Evolutionary conservation across 345 rosid genomes (phyloP).

Genomic region (Zanthoxylum bungeanum): DNA sequence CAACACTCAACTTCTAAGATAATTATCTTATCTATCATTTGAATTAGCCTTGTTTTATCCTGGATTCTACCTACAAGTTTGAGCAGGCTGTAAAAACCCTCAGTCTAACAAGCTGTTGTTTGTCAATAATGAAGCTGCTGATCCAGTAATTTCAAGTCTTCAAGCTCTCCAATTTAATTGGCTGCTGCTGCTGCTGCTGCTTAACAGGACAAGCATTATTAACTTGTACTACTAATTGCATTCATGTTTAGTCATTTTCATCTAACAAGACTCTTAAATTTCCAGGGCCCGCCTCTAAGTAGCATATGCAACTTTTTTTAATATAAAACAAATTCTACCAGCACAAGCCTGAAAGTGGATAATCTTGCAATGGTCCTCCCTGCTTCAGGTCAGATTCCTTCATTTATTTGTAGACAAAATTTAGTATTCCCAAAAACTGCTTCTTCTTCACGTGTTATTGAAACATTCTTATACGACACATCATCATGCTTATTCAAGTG

Average conservation of each 20-base stretch:
- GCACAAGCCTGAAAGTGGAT: not conserved
- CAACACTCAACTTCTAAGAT: too few species aligned
- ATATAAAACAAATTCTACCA: not conserved
- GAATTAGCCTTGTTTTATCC: too few species aligned
- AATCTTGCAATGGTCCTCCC: not conserved
- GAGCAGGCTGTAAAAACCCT: too few species aligned
- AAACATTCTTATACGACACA: not conserved
- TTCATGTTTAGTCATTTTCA: not conserved
- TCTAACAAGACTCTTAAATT: not conserved
- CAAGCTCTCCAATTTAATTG: not conserved
- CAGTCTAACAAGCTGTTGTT: not conserved
- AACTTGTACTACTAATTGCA: not conserved
- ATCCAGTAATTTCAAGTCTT: not conserved
- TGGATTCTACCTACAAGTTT: too few species aligned
- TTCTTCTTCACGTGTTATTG: not conserved
- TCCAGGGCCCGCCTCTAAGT: not conserved
- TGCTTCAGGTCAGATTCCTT: not conserved
- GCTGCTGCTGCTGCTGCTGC: not conserved
- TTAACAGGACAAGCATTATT: not conserved
- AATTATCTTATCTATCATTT: too few species aligned
- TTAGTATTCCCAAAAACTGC: not conserved
- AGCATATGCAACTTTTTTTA: fast-evolving
- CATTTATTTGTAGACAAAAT: not conserved
- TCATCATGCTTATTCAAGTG: not conserved
- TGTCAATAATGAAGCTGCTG: too few species aligned